Percentiles rank a stretch among this genome's conserved stretches.
Evolutionary conservation across 345 rosid genomes (phyloP).

Genomic region (Gossypium thurberi): DNA sequence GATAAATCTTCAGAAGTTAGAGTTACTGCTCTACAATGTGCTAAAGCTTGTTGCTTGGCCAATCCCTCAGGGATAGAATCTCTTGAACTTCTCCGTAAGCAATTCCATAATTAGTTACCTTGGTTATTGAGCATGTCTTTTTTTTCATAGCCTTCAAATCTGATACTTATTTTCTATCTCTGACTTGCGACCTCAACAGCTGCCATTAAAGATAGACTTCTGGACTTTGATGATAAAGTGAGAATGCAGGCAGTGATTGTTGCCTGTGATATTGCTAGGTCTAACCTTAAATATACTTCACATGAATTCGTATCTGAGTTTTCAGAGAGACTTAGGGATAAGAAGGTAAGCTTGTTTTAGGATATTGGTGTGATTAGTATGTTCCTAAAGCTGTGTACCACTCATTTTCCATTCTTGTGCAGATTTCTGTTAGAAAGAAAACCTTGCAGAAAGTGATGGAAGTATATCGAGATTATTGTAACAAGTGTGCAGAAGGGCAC

Average conservation of each 20-base stretch:
- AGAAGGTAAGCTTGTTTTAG: slow-evolving; percentile 49
- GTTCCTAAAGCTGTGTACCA: slow-evolving; percentile 1
- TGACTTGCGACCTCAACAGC: slow-evolving; percentile 38
- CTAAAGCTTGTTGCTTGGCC: slow-evolving; percentile 58
- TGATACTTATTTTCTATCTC: slow-evolving; percentile 17
- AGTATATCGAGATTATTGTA: slow-evolving; percentile 76
- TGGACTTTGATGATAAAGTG: slow-evolving; percentile 86
- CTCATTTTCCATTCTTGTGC: slow-evolving; percentile 24
- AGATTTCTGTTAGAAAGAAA: slow-evolving; percentile 83
- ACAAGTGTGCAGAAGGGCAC: slow-evolving; percentile 57
- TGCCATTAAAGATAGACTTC: slow-evolving; percentile 67
- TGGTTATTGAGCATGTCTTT: slow-evolving; percentile 12
- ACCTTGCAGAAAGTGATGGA: slow-evolving; percentile 72
- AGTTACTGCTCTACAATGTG: slow-evolving; percentile 58
- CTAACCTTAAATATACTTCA: slow-evolving; percentile 44
- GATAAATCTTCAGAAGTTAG: slow-evolving; percentile 93
- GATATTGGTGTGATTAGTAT: slow-evolving; percentile 1
- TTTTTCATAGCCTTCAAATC: slow-evolving; percentile 15
- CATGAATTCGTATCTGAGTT: slow-evolving; percentile 51
- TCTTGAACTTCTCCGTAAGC: slow-evolving; percentile 57
- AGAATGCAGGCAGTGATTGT: slow-evolving; percentile 65
- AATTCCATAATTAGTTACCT: slow-evolving; percentile 9
- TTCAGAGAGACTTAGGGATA: slow-evolving; percentile 84
- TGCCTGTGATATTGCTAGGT: slow-evolving; percentile 71
- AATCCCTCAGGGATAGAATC: slow-evolving; percentile 54